These are phyloP conservation scores for Rutstroemia sp. DNA, from an alignment of 2,329 filamentous ascomycete genomes.

Conservation along the genomic window DNA sequence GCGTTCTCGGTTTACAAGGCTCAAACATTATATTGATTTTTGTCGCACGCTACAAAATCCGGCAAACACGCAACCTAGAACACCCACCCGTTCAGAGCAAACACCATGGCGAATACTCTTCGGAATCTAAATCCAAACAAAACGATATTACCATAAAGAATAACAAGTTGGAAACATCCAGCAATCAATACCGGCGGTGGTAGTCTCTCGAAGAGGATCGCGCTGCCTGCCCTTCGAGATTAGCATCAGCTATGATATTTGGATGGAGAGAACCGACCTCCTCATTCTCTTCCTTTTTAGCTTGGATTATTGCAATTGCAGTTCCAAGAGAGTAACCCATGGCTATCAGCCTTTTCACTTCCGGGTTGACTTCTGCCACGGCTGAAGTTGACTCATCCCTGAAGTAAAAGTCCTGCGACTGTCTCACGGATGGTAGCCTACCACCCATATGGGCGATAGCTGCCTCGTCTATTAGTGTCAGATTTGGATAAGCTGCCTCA, in stretches of 20 bases:
- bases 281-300: background rate
- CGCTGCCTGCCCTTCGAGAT: background rate
- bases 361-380: background rate
- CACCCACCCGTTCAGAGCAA: background rate
- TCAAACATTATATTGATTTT: background rate
- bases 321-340: background rate
- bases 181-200: background rate
- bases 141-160: background rate
- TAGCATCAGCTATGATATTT: background rate
- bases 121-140: background rate
- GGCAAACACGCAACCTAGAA: background rate
- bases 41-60: background rate
- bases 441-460: constrained; percentile 15
- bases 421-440: background rate
- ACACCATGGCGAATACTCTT: background rate
- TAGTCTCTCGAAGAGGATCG: background rate
- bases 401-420: background rate
- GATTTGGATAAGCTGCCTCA: background rate
- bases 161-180: background rate
- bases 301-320: background rate
- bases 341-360: background rate
- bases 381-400: background rate
- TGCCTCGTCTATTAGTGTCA: constrained; percentile 17
- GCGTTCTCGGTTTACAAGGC: background rate
- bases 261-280: background rate